A percentile compares a stretch with the other conserved stretches of the same genome.
phyloP scores from a whole-genome alignment of 257 asterid species.

The Penstemon newberryi region DNA sequence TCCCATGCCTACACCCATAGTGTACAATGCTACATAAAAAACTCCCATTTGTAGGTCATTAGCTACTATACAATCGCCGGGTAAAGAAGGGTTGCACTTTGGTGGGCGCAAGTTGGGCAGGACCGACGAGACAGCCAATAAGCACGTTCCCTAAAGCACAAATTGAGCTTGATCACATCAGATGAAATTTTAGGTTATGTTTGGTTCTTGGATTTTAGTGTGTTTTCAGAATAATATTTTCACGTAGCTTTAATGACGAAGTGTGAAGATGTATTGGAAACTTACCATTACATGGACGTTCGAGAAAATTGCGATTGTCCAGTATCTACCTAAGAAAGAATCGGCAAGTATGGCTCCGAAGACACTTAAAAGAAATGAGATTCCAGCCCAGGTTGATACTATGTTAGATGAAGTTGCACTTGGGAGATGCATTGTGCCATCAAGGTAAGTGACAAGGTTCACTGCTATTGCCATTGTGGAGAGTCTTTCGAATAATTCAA shows the following conservation, averaged over 20 bases:
- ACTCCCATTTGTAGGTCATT: conserved; percentile 27
- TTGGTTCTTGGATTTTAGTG: too few relatives aligned
- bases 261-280: not conserved
- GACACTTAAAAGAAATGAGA: conserved; percentile 71
- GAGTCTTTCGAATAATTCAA: conserved; percentile 63
- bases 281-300: conserved; percentile 52
- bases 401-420: conserved; percentile 71
- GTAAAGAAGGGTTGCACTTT: conserved; percentile 42
- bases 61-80: conserved; percentile 31
- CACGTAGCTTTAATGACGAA: not conserved
- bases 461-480: conserved; percentile 83
- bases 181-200: too few relatives aligned
- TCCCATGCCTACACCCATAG: conserved; percentile 30
- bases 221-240: not conserved
- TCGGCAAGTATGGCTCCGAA: conserved; percentile 94
- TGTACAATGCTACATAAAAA: conserved; percentile 28
- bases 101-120: conserved; percentile 74
- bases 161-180: too few relatives aligned
- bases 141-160: conserved; percentile 60
- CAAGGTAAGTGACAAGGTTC: conserved; percentile 67
- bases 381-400: conserved; percentile 88
- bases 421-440: conserved; percentile 64
- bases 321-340: conserved; percentile 84
- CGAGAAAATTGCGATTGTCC: conserved; percentile 67
- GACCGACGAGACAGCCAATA: conserved; percentile 53